Evolutionary conservation across 148 eudicot genomes (phyloP), one percentile per base, ranked within the genome.

Genomic region (Drosera capensis): DNA sequence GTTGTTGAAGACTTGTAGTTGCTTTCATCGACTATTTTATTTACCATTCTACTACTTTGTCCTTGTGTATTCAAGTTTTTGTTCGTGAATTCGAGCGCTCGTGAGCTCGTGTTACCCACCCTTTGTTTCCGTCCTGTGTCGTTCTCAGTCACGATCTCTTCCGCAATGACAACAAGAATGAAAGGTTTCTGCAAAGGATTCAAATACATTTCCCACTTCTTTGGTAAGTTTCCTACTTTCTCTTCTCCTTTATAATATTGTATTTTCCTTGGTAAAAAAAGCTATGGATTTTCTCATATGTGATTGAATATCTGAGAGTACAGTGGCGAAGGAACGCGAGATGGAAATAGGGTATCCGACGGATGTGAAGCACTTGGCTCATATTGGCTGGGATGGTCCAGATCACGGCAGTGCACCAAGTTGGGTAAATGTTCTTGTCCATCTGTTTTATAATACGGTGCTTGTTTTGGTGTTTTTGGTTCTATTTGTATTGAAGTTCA

Each of bases 281-380:
- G 38, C 14, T 31, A 34, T 46, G 16, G 25, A 1, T 25, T 44
- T 51, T 58, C 23, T 30, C 16, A 12, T 23, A 1, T 41, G n/a
- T 9, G 37, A 38, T 22, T 48, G 34, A 30, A 37, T 7, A 36
- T 39, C 40, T 7, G 26, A 23, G 8, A 31, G 14, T 49, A 48
- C 49, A 75, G 83, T 67, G 56, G 81, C 73, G 15, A 82, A 75
- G 70, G 82, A 78, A 23, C 60, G 71, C 11, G 95, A 84, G 62
- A 57, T 84, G 38, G 90, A 84, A 62, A 84, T 84, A 46, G 95
- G 95, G 60, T 52, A 35, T 9, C 95, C 95, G 19, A 84, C 95
- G 9, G 85, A 80, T 74, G 90, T 80, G 34, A 84, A 84, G 57
- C 95, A 84, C 54, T 81, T 84, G 42, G 79, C 90, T 17, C 95